Evolutionary conservation across 495 filamentous ascomycete species (phyloP), one percentile per base, ranked within the genome.

Genomic region (Aspergillus ostianus): DNA sequence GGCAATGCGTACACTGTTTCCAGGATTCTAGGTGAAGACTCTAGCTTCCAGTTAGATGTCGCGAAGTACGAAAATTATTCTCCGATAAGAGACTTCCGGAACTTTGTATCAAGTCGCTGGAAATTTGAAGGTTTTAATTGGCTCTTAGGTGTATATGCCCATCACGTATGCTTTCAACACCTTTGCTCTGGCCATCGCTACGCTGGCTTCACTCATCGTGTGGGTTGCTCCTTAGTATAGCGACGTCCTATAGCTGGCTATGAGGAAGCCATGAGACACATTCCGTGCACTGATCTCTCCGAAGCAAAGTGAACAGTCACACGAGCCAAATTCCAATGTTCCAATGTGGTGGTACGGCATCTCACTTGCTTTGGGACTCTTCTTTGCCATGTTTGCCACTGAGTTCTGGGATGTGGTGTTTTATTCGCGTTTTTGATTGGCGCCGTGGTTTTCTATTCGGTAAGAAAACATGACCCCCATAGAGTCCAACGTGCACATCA

Each of bases 341-440:
- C 91, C 91, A 4, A 79, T 87, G 47, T 80, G 79, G 61, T 94
- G 90, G 91, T 94, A 94, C 66, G 70, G 91, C 19, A 20, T 82
- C 20, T 88, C 86, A 0, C 90, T 87, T 58, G 63, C 87, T 2
- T 76, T 83, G 20, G 92, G 92, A 84, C 80, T 84, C 1, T 86
- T 85, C 6, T 82, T 92, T 48, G 84, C 88, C 6, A 89, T 94
- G n/a, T 93, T 93, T 65, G 84, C 92, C 85, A 67, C 93, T 87
- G 71, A 89, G 86, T 7, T 82, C 90, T 60, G 84, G 92, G 70
- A 80, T 71, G 69, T 27, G 91, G 91, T 12, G 76, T 93, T 8
- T 75, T 95, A 13, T 79, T 95, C 7, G 89, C 90, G 1, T 78
- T 92, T n/a, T 82, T 74, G 36, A 90, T 93, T 50, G 89, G 88